Base-by-base conservation (phyloP, 306 rosid species). In the Dryas octopetala region DNA sequence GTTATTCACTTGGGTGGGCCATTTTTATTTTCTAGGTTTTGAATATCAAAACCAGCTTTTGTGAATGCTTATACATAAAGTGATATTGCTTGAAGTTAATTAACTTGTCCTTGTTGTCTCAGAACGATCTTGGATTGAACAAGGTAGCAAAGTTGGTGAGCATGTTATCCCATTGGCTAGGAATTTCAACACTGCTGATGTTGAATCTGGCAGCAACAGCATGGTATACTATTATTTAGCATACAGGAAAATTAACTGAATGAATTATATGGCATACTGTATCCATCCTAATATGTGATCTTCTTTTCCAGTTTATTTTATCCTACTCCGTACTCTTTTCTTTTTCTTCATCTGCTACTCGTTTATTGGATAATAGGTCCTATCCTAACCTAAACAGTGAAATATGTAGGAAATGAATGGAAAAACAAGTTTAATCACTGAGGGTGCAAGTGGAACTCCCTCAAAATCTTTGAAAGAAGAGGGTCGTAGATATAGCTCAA, bases 81-180 rank as follows among this genome's bases (percentile, higher is more conserved):
- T 3, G 9, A 38, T 45, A 19, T 32, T 62, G 71, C 54, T 73
- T 65, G 63, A 58, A 61, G 9, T 54, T 51, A 59, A 71, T 47
- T 73, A 19, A 70, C 57, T 81, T 78, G 38, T 12, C 53, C 66
- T 68, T 1, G 44, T 67, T 71, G 75, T 74, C 76, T 70, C 88
- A 95, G 97, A 95, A 79, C 92, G 96, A 40, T 74, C 80, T 75
- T 91, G 93, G 96, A 85, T 92, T 75, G 99, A 92, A 80, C 97
- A 92, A 92, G 97, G 99, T 71, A 66, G 81, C 85, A 84, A 81
- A 79, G 89, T 92, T 23, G 99, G 96, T 62, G 99, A 92, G 84
- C 97, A 95, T 78, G 93, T 95, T 79, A 84, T 95, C 69, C 97
- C 99, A 17, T 86, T 92, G 57, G 96, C 91, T 9, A 87, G 97